A percentile compares a stretch with the other conserved stretches of the same genome.
These are phyloP conservation scores for Aspergillus caelatus DNA, from an alignment of 2,329 filamentous ascomycete species.

Conservation along the genomic window DNA sequence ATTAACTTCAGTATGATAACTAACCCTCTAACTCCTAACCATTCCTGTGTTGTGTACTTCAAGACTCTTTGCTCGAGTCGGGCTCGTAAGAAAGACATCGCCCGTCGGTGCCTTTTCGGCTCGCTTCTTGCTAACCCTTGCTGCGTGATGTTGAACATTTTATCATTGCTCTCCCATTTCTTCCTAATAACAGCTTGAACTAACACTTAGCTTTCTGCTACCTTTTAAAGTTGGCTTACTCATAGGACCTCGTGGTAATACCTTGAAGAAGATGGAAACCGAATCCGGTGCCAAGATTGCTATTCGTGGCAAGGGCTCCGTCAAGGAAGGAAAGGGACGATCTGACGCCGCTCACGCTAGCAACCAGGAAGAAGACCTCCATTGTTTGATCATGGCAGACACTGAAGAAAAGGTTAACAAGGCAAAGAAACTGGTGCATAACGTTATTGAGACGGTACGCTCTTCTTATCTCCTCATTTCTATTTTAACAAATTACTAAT, in stretches of 20 bases:
- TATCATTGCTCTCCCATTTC: constrained; percentile 29
- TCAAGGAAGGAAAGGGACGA: constrained; percentile 98
- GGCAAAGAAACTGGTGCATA: constrained; percentile 97
- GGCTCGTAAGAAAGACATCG: constrained; percentile 38
- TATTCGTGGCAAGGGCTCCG: constrained; percentile 98
- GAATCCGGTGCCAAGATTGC: constrained; percentile 98
- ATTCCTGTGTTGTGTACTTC: constrained; percentile 47
- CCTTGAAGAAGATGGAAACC: constrained; percentile 98
- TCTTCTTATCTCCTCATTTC: not conserved
- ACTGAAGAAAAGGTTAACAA: constrained; percentile 99
- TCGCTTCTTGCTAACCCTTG: constrained; percentile 48
- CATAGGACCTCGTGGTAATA: constrained; percentile 99
- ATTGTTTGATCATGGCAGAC: constrained; percentile 99
- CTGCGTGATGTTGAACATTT: constrained; percentile 38
- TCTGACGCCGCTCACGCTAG: constrained; percentile 98
- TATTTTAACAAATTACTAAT: constrained; percentile 28
- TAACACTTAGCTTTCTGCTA: constrained; percentile 82
- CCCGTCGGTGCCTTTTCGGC: constrained; percentile 36
- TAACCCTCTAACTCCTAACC: constrained; percentile 92
- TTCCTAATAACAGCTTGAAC: constrained; percentile 56
- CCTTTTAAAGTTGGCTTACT: constrained; percentile 97
- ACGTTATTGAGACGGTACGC: constrained; percentile 96
- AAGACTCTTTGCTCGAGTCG: constrained; percentile 48
- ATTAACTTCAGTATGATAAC: constrained; percentile 99
- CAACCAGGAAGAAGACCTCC: constrained; percentile 99